Conservation (phyloP, 768 basidiomycete genomes). For the Panus rudis region DNA sequence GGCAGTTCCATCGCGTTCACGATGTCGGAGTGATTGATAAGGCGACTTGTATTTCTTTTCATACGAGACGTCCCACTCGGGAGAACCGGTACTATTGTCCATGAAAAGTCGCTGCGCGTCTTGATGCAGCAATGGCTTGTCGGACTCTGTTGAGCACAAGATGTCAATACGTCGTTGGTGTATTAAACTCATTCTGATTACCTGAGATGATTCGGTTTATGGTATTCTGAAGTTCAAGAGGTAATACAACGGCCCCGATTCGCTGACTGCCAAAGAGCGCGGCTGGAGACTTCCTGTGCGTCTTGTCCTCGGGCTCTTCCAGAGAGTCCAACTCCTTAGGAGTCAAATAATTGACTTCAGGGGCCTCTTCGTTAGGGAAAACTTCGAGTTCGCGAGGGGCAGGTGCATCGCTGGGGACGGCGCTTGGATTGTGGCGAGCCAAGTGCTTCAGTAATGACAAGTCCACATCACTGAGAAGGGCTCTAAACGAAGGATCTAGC, state of each 20-base stretch:
- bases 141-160: slow-evolving; percentile 41
- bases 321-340: slow-evolving; percentile 27
- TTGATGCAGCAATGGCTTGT: slow-evolving; percentile 56
- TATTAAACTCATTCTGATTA: slow-evolving; percentile 22
- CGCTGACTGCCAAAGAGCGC: slow-evolving; percentile 72
- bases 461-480: slow-evolving; percentile 60
- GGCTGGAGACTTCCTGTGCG: slow-evolving; percentile 67
- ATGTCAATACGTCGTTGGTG: neutral
- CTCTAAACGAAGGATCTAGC: slow-evolving; percentile 59
- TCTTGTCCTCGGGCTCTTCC: slow-evolving; percentile 28
- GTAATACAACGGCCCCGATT: slow-evolving; percentile 66
- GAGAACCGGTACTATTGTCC: slow-evolving; percentile 24
- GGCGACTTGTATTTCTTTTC: slow-evolving; percentile 54
- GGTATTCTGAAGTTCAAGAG: slow-evolving; percentile 60
- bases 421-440: slow-evolving; percentile 2
- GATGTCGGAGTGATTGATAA: slow-evolving; percentile 50
- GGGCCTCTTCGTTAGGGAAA: slow-evolving; percentile 26
- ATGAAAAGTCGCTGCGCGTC: slow-evolving; percentile 71
- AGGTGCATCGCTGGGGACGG: slow-evolving; percentile 3
- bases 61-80: slow-evolving; percentile 51
- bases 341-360: slow-evolving; percentile 18
- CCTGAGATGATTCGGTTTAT: slow-evolving; percentile 65
- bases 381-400: slow-evolving; percentile 51
- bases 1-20: slow-evolving; percentile 69
- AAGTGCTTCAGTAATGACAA: slow-evolving; percentile 44